Conservation (phyloP, 495 filamentous ascomycete genomes). For the Lophiostoma macrostomum region DNA sequence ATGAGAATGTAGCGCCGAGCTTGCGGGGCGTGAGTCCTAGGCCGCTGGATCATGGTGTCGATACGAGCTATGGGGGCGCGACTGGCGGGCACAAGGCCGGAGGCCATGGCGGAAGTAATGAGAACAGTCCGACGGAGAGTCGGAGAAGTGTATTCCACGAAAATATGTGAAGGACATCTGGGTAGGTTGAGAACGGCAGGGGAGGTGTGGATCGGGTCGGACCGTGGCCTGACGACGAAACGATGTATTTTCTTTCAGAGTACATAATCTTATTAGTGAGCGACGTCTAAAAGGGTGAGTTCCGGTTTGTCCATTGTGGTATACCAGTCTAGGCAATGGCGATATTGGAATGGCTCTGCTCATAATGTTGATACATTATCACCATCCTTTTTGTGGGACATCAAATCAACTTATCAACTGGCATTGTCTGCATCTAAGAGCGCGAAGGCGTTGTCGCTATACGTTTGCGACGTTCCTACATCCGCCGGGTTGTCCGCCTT, state of each 20-base stretch:
- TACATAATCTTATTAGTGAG: slow-evolving; percentile 1
- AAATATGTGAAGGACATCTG: slow-evolving; percentile 43
- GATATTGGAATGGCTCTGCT: no score
- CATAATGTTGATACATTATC: no score
- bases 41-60: slow-evolving; percentile 35
- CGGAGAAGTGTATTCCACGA: slow-evolving; percentile 56
- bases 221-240: background rate
- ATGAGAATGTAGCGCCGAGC: slow-evolving; percentile 38
- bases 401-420: background rate
- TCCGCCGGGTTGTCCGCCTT: background rate
- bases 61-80: slow-evolving; percentile 27
- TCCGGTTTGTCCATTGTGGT: no score
- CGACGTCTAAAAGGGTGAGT: no score
- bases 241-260: background rate
- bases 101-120: slow-evolving; percentile 38
- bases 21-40: slow-evolving; percentile 43
- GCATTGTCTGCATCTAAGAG: background rate
- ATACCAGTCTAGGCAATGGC: no score
- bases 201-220: background rate
- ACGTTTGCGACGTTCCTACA: background rate
- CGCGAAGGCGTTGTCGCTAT: slow-evolving; percentile 4
- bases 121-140: slow-evolving; percentile 48
- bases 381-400: no score
- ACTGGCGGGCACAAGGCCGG: slow-evolving; percentile 20
- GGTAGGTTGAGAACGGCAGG: background rate